Percentiles rank a stretch among this genome's conserved stretches.
Conservation (phyloP, 148 eudicot genomes). For the Fagopyrum tataricum region DNA sequence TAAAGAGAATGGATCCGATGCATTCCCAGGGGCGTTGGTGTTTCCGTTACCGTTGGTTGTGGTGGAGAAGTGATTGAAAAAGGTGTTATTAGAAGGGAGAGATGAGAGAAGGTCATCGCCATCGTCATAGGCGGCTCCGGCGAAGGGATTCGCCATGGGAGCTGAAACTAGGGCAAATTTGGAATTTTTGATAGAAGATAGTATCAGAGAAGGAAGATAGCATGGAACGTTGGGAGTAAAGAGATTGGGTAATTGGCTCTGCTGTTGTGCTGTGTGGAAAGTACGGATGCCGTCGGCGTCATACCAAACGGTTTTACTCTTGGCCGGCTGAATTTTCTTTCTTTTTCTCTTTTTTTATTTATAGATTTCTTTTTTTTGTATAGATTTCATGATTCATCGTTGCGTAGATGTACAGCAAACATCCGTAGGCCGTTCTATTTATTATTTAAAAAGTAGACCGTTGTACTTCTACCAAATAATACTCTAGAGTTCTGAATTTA, state of each 20-base stretch:
- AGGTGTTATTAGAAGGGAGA: constrained; percentile 7
- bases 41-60: constrained; percentile 12
- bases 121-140: constrained; percentile 22
- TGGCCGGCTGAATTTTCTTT: constrained; percentile 12
- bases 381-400: background rate
- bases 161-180: background rate
- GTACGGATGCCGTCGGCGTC: background rate
- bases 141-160: constrained; percentile 29
- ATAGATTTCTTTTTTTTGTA: background rate
- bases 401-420: background rate
- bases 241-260: background rate
- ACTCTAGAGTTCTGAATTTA: no score
- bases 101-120: constrained; percentile 25
- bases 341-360: background rate
- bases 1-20: background rate
- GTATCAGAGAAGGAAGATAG: background rate
- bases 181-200: no score
- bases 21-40: background rate
- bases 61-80: constrained; percentile 10
- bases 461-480: no score
- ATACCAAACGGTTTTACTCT: background rate
- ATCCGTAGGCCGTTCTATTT: background rate
- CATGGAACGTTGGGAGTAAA: background rate
- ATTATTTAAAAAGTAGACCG: no score
- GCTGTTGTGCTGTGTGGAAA: background rate